These are phyloP conservation scores for Orbilia javanica DNA, from an alignment of 2,329 filamentous ascomycete species.

Conservation along the genomic window DNA sequence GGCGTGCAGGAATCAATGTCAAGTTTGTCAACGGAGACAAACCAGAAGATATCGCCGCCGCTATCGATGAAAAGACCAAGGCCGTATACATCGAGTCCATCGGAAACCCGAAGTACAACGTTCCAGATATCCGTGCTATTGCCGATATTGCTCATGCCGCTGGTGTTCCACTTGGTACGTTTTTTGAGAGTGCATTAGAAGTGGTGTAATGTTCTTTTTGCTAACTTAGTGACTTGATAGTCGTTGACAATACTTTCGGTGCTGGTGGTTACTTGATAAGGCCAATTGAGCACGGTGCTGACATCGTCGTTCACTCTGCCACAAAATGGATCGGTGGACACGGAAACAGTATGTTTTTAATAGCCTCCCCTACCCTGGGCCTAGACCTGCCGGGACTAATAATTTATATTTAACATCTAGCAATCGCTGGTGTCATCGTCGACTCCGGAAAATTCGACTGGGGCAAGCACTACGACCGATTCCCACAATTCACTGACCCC, in stretches of 20 bases:
- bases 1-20: slow-evolving; percentile 76
- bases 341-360: slow-evolving; percentile 76
- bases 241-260: slow-evolving; percentile 95
- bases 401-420: background rate
- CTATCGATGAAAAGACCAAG: slow-evolving; percentile 94
- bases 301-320: slow-evolving; percentile 88
- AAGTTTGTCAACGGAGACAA: slow-evolving; percentile 89
- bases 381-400: background rate
- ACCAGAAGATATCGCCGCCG: slow-evolving; percentile 80
- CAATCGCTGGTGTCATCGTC: slow-evolving; percentile 74
- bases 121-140: slow-evolving; percentile 90
- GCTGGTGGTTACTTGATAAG: slow-evolving; percentile 89
- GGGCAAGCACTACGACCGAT: slow-evolving; percentile 83
- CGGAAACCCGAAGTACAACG: slow-evolving; percentile 92
- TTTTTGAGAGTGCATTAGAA: background rate
- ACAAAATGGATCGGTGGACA: slow-evolving; percentile 91
- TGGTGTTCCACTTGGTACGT: slow-evolving; percentile 69
- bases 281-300: slow-evolving; percentile 89
- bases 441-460: slow-evolving; percentile 95
- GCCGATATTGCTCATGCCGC: slow-evolving; percentile 80
- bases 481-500: slow-evolving; percentile 92
- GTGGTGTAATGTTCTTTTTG: background rate
- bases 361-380: too few relatives aligned
- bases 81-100: slow-evolving; percentile 92
- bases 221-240: slow-evolving; percentile 34